Conservation (phyloP, 2,329 filamentous ascomycete genomes). For the Fusarium virguliforme region DNA sequence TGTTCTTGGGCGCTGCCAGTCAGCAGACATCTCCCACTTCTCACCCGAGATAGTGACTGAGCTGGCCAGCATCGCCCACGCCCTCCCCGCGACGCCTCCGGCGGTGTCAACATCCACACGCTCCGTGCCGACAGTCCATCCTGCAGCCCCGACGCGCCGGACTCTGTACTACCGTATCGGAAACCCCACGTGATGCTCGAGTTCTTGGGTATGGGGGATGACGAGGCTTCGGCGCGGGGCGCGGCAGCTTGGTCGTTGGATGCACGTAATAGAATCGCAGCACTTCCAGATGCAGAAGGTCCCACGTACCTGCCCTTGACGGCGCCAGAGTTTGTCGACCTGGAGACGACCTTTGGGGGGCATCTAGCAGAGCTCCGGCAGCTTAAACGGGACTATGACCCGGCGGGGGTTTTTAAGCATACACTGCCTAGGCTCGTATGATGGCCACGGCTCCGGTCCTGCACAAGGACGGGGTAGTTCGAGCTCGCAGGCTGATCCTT, state of each 20-base stretch:
- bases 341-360: constrained; percentile 13
- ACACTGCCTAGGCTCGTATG: constrained; percentile 17
- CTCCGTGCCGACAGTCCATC: constrained; percentile 24
- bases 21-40: constrained; percentile 12
- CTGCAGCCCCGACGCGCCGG: constrained; percentile 8
- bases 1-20: constrained; percentile 15
- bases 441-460: background rate
- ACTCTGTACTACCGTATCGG: constrained; percentile 22
- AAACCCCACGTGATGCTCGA: constrained; percentile 27
- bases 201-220: constrained; percentile 14
- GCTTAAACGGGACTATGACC: constrained; percentile 27
- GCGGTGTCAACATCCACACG: constrained; percentile 20
- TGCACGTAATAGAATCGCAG: constrained; percentile 20
- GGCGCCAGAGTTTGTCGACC: constrained; percentile 23
- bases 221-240: constrained; percentile 8
- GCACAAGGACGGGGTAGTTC: constrained; percentile 11
- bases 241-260: constrained; percentile 19
- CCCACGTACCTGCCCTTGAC: constrained; percentile 21
- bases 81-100: constrained; percentile 2
- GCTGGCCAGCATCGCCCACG: constrained; percentile 17
- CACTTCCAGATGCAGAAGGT: constrained; percentile 3
- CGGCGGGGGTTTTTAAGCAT: constrained; percentile 22
- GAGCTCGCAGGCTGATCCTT: background rate
- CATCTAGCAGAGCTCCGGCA: constrained; percentile 9
- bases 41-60: constrained; percentile 12